Base-by-base conservation (phyloP, 2,329 filamentous ascomycete species). In the Colletotrichum salicis region DNA sequence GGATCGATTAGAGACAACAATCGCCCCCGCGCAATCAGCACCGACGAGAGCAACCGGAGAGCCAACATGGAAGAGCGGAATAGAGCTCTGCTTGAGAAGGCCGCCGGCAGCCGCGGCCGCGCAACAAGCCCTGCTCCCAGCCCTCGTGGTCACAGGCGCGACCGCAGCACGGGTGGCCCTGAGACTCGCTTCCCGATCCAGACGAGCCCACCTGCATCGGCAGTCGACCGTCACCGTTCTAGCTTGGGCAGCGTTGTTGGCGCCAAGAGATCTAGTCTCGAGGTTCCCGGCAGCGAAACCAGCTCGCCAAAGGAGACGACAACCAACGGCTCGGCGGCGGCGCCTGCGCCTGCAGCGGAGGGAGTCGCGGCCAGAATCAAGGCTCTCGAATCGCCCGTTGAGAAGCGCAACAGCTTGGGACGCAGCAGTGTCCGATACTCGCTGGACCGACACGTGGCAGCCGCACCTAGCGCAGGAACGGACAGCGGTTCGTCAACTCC, bases 41-140 rank as follows among this genome's bases (percentile, higher is more conserved):
- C 95, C 0, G 95, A 99, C 79, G 96, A 99, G 86, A 97, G 94
- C 83, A 97, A 97, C 82, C 93, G 96, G 72, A 94, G 95, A 78
- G 94, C 94, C 56, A 92, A 97, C 76, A 96, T 97, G 91, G 96
- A 98, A 82, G 96, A 97, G 80, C 91, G 96, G 64, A 94, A 94
- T 80, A 91, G 94, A 73, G 94, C 94, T 62, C 88, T 96, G 73
- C 90, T 96, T 58, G 90, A 90, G 75, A 91, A 91, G 79, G 87
- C 85, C 68, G 89, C 87, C 41, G 87, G 87, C 22, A 83, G 90
- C 75, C 90, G 94, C 64, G 92, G 91, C 79, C 90, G 95, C 61
- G 93, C 91, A 35, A 92, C 89, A 29, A 95, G 92, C 73, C 95
- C 95, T 8, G 91, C 88, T 5, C 91, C 90, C 31, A 86, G 89